A percentile compares a stretch with the other conserved stretches of the same genome.
Conservation (phyloP, 2,329 filamentous ascomycete species). For the Chaetomium strumarium region DNA sequence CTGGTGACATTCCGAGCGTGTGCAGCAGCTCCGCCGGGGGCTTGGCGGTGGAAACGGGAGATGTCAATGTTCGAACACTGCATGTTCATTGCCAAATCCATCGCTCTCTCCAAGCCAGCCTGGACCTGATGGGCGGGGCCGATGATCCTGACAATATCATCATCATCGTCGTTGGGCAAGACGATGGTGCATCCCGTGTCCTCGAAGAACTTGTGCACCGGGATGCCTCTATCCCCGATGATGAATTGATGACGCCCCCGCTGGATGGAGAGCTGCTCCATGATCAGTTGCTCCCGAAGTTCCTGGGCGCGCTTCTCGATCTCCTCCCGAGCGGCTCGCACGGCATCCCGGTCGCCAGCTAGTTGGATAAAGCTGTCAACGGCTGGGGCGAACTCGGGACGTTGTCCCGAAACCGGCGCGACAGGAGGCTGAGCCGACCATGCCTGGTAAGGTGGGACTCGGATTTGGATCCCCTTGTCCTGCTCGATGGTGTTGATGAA, state of each 20-base stretch:
- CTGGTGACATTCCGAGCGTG: conserved; percentile 84
- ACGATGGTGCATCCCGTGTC: conserved; percentile 89
- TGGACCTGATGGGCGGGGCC: conserved; percentile 71
- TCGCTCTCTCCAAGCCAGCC: conserved; percentile 71
- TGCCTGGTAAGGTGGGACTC: conserved; percentile 75
- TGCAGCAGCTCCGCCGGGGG: conserved; percentile 62
- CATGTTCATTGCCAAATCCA: conserved; percentile 84
- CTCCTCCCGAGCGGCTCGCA: conserved; percentile 71
- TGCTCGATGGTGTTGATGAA: conserved; percentile 63
- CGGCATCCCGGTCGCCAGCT: conserved; percentile 76
- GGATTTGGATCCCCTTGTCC: conserved; percentile 69
- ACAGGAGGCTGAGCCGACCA: conserved; percentile 66
- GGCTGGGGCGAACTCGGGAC: conserved; percentile 64
- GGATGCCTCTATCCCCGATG: conserved; percentile 73
- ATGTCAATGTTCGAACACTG: conserved; percentile 79
- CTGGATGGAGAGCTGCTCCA: conserved; percentile 77
- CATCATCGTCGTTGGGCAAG: conserved; percentile 69
- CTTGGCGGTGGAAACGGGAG: conserved; percentile 68
- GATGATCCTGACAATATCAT: conserved; percentile 78
- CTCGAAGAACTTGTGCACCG: conserved; percentile 78
- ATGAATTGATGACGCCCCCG: conserved; percentile 92
- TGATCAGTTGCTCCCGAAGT: conserved; percentile 66
- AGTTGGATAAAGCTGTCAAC: conserved; percentile 75
- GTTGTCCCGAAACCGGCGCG: conserved; percentile 54
- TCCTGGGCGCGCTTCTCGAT: conserved; percentile 75